Base-by-base conservation (phyloP, 2,329 filamentous ascomycete species). In the Hypoxylon sp. region DNA sequence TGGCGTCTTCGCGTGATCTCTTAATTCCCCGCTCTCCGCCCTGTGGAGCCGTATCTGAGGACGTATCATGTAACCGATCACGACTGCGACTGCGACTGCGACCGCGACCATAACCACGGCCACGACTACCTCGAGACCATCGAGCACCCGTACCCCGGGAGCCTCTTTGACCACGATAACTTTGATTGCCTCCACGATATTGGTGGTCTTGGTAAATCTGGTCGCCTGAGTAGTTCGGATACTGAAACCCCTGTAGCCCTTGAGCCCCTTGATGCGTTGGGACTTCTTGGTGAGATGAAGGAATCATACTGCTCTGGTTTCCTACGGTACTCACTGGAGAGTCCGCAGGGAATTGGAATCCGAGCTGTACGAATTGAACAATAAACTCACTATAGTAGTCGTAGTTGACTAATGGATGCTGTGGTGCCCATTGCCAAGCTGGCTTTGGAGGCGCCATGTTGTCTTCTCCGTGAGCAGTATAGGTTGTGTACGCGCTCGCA, bases 351-450 rank as follows among this genome's bases (percentile, higher is more conserved):
- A 47, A 19, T 31, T 1, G 4, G 8, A 37, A 8, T 39, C n/a
- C 15, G 6, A 27, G 37, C 10, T 15, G 19, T 19, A 11, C 15
- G 24, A 63, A 53, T 10, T 63, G 61, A 19, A 21, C 47, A 13
- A 15, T 11, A 2, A 82, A 31, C 19, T 64, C 61, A 6, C 6
- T 10, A 7, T 21, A 47, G 39, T 58, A 64, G 54, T 58, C 48
- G 47, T 58, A 53, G 6, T 65, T 11, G 15, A 15, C 10, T 19
- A 39, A 7, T 19, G 37, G 62, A 29, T 60, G 55, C 17, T 32
- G 27, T 47, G 39, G 17, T 21, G n/a, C 7, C 39, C 2, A n/a
- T 21, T 56, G 27, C 39, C 21, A n/a, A 2, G 3, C 21, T 3
- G 5, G 8, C 2, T 5, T 5, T 35, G 11, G 6, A 29, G 17